Evolutionary conservation across 2,329 filamentous ascomycete species (phyloP).

Genomic region (Fusarium tjaetaba): DNA sequence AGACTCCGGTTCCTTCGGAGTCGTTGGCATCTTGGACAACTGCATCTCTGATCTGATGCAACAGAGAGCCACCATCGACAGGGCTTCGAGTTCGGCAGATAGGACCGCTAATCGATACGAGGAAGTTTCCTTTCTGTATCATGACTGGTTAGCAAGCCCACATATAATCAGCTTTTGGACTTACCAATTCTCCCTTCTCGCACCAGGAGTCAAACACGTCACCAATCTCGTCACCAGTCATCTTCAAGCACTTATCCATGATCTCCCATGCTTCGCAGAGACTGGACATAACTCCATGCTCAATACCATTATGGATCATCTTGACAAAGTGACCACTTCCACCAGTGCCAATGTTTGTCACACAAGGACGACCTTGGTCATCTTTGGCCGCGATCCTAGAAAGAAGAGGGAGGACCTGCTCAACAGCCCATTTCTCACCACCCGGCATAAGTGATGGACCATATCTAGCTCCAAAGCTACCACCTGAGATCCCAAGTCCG

Average conservation of each 20-base stretch:
- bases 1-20: constrained; percentile 73
- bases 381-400: constrained; percentile 71
- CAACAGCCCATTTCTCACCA: constrained; percentile 65
- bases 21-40: constrained; percentile 75
- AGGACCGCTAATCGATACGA: constrained; percentile 70
- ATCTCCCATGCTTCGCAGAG: constrained; percentile 73
- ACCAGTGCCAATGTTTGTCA: constrained; percentile 67
- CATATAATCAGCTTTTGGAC: not conserved
- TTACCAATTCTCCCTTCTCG: constrained; percentile 61
- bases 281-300: constrained; percentile 74
- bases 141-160: not conserved
- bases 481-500: constrained; percentile 74
- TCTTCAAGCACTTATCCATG: constrained; percentile 66
- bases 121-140: constrained; percentile 61
- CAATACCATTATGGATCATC: constrained; percentile 81
- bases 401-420: constrained; percentile 69
- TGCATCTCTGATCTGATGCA: constrained; percentile 73
- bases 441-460: constrained; percentile 76
- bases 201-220: constrained; percentile 71
- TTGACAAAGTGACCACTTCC: constrained; percentile 78
- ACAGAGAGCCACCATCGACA: constrained; percentile 57
- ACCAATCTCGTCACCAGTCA: constrained; percentile 69
- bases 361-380: constrained; percentile 64
- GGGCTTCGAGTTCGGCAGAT: constrained; percentile 63
- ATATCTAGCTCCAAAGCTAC: constrained; percentile 72